Conservation (phyloP, 306 rosid genomes). For the Corylus heterophylla region DNA sequence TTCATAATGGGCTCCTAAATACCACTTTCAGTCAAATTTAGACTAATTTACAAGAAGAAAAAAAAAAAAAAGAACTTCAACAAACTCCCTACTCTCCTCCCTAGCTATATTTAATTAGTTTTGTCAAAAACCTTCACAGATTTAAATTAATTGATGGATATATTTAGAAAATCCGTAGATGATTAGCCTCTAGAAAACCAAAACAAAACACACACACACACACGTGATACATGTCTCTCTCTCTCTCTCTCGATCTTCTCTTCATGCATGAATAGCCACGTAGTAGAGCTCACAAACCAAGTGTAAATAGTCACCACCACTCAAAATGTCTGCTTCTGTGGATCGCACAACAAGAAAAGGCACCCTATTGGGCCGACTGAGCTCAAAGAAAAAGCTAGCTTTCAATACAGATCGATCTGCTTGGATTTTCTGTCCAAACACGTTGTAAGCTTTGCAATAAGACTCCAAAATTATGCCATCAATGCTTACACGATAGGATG, state of each 20-base stretch:
- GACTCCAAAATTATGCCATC: neutral
- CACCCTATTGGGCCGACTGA: neutral
- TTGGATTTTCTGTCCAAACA: neutral
- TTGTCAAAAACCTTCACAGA: too few relatives aligned
- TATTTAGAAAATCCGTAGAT: too few relatives aligned
- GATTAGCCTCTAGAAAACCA: too few relatives aligned
- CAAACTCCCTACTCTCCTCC: too few relatives aligned
- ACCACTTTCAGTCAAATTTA: too few relatives aligned
- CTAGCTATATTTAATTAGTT: too few relatives aligned
- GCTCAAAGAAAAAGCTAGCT: neutral
- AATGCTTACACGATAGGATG: neutral
- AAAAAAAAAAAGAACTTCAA: too few relatives aligned
- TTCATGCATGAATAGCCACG: conserved; percentile 9
- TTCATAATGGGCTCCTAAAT: too few relatives aligned
- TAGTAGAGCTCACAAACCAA: neutral
- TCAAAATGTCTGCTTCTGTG: conserved; percentile 1
- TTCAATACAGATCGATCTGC: conserved; percentile 5
- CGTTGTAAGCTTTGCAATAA: neutral
- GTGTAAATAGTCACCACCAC: neutral
- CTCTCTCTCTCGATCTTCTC: neutral
- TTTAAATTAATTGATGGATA: too few relatives aligned
- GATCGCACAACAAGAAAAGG: neutral
- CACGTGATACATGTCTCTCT: too few relatives aligned
- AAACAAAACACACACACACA: too few relatives aligned
- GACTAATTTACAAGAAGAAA: too few relatives aligned